Conservation (phyloP, 306 rosid genomes). For the Cucumis cinereus region DNA sequence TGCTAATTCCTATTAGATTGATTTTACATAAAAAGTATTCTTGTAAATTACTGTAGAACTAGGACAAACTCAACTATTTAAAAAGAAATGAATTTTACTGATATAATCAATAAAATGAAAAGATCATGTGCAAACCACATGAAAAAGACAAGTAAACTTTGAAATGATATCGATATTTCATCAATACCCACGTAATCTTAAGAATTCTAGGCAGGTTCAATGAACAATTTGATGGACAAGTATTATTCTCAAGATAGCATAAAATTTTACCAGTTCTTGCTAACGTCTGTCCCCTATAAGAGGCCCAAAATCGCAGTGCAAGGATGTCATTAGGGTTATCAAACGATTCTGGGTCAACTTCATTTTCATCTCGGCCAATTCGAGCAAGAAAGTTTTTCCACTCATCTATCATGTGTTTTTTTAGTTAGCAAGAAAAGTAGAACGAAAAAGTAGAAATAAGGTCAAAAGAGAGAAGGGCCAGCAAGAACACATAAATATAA, state of each 20-base stretch:
- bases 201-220: neutral
- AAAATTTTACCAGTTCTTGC: slow-evolving; percentile 75
- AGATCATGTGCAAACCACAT: neutral
- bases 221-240: neutral
- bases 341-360: slow-evolving; percentile 42
- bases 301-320: slow-evolving; percentile 93
- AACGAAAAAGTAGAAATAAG: neutral
- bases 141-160: neutral
- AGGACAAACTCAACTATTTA: neutral
- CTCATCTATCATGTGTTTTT: slow-evolving; percentile 46
- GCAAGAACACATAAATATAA: neutral
- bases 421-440: neutral
- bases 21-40: neutral
- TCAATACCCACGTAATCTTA: neutral
- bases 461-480: neutral
- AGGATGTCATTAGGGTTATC: slow-evolving; percentile 55
- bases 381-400: slow-evolving; percentile 91
- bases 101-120: neutral
- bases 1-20: neutral
- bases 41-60: neutral
- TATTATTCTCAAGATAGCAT: slow-evolving; percentile 4
- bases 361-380: slow-evolving; percentile 69
- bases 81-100: neutral
- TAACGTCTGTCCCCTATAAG: slow-evolving; percentile 91
- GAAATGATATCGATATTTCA: neutral